Conservation (phyloP, 2,329 filamentous ascomycete genomes). For the Ophiocordyceps camponoti-floridani region DNA sequence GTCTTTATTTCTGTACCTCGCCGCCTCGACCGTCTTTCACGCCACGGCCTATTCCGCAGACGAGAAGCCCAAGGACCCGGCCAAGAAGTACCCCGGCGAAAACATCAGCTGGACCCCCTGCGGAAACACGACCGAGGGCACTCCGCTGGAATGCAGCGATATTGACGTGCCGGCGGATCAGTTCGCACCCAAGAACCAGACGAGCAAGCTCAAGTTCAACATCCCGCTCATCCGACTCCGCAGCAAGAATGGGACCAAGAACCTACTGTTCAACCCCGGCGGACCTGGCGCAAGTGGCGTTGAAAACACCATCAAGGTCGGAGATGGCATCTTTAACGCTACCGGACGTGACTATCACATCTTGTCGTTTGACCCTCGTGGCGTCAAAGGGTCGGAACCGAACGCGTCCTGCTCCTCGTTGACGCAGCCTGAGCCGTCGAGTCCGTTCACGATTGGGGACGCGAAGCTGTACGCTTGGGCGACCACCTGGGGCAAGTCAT, state of each 20-base stretch:
- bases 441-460: slow-evolving; percentile 6
- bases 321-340: slow-evolving; percentile 15
- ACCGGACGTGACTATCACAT: slow-evolving; percentile 26
- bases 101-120: slow-evolving; percentile 20
- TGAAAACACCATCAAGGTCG: slow-evolving; percentile 15
- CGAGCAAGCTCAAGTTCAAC: slow-evolving; percentile 19
- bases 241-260: slow-evolving; percentile 20
- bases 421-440: too few species aligned
- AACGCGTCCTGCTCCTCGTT: slow-evolving; percentile 20
- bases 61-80: too few species aligned
- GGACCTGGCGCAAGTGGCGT: slow-evolving; percentile 28
- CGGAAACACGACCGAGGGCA: slow-evolving; percentile 15
- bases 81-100: slow-evolving; percentile 15
- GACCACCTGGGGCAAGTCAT: slow-evolving; percentile 20
- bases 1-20: too few species aligned
- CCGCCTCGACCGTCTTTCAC: too few species aligned
- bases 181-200: slow-evolving; percentile 13
- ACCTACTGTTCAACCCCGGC: slow-evolving; percentile 27
- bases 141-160: slow-evolving; percentile 21
- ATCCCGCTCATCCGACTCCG: slow-evolving; percentile 26
- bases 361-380: slow-evolving; percentile 28
- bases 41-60: too few species aligned
- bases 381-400: slow-evolving; percentile 15
- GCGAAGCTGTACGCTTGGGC: slow-evolving; percentile 21
- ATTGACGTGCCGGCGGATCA: slow-evolving; percentile 28